Base-by-base conservation (phyloP, 1,284 basidiomycete species). In the Termitomyces sp. region DNA sequence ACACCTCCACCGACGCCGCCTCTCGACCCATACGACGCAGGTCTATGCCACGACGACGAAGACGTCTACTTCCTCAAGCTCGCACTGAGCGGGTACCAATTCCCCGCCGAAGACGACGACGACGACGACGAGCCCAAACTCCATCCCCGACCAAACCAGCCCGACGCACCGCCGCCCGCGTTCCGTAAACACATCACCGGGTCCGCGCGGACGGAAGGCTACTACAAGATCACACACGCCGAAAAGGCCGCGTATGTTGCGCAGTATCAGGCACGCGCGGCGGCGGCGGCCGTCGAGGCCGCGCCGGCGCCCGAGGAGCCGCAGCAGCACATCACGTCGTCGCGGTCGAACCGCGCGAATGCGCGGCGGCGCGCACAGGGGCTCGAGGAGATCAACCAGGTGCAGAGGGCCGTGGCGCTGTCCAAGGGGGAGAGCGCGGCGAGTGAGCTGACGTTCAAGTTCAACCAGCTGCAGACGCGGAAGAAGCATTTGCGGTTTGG, bases 401-500 rank as follows among this genome's bases (percentile, higher is more conserved):
- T 90, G 6, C 86, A 90, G 65, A 77, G 83, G 15, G 86, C 88
- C 2, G 82, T 89, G 53, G 84, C 86, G 33, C 65, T 89, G 56
- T 86, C 84, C 47, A 88, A 87, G 69, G 88, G 86, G 61, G 87
- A 89, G 68, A 79, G 76, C 0, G 80, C 81, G 6, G 82, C 83
- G 9, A 82, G 76, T 47, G 87, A 88, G 61, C 69, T 87, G 47
- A 73, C 74, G 43, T 81, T 98, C 80, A 96, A 98, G 75, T 98
- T 98, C 79, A 99, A 99, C 71, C 97, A 99, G 75, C 82, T 99
- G 38, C 91, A 97, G 68, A 94, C 94, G 39, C 80, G 97, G 58
- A 99, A 99, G 83, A 99, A 99, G 76, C 94, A 98, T 67, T 82
- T 99, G 52, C 88, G 92, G 36, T 99, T 99, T 67, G 90, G 94